A percentile compares a stretch with the other conserved stretches of the same genome.
Evolutionary conservation across 192 early-diverging fungal genomes (phyloP).

Genomic region (Nowakowskiella sp.): DNA sequence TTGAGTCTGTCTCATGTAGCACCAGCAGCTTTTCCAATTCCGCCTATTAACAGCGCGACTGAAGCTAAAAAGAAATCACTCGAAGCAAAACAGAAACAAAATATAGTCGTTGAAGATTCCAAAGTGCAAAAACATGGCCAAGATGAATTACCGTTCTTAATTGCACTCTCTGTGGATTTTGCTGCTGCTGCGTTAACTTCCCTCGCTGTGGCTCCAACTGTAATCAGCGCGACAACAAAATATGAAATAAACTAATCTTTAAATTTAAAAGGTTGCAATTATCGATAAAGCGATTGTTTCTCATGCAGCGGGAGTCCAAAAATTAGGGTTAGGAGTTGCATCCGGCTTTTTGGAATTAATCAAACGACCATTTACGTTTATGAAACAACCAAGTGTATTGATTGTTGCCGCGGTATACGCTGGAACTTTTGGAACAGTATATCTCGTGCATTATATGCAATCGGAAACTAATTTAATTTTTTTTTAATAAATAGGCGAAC

Average conservation of each 20-base stretch:
- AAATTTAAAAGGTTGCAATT: background rate
- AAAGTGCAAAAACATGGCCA: no score
- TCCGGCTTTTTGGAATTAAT: background rate
- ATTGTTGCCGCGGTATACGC: background rate
- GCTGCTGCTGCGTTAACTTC: conserved; percentile 14
- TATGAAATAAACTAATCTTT: background rate
- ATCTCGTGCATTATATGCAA: no score
- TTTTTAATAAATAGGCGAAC: no score
- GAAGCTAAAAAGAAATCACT: no score
- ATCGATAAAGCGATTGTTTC: background rate
- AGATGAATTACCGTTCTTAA: no score
- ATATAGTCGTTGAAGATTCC: no score
- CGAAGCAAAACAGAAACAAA: no score
- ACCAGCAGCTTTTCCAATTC: no score
- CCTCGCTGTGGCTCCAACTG: conserved; percentile 8
- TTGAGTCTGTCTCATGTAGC: no score
- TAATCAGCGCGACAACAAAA: background rate
- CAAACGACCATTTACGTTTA: background rate
- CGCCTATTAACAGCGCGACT: no score
- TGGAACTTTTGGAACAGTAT: background rate
- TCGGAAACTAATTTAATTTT: no score
- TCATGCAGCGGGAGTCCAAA: background rate
- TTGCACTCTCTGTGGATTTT: no score
- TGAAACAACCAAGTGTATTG: background rate
- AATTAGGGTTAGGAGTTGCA: background rate